Conservation (phyloP, 1,139 yeast species). For the Suhomyces kunorum region DNA sequence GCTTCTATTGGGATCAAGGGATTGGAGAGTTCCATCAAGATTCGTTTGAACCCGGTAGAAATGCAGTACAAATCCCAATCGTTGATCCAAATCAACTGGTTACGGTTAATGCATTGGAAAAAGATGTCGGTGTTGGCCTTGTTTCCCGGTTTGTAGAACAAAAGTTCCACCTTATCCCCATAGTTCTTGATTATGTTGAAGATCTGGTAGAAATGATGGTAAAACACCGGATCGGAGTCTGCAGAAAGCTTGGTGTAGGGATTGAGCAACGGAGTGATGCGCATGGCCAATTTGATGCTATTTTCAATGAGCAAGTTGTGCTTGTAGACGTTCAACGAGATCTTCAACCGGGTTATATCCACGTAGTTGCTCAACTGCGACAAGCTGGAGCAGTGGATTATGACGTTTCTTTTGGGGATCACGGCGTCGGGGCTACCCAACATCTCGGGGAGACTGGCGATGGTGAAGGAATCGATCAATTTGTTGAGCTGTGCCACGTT, state of each 20-base stretch:
- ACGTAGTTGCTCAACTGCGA: slow-evolving; percentile 62
- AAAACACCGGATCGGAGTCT: slow-evolving; percentile 32
- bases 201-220: slow-evolving; percentile 50
- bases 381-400: slow-evolving; percentile 56
- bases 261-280: slow-evolving; percentile 26
- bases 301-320: slow-evolving; percentile 35
- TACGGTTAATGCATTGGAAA: slow-evolving; percentile 54
- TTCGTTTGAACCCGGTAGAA: slow-evolving; percentile 53
- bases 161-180: slow-evolving; percentile 46
- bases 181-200: slow-evolving; percentile 49
- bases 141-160: slow-evolving; percentile 63
- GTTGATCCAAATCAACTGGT: slow-evolving; percentile 56
- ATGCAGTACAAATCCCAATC: slow-evolving; percentile 67
- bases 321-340: slow-evolving; percentile 71
- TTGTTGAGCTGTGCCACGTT: slow-evolving; percentile 32
- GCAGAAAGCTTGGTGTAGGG: slow-evolving; percentile 25
- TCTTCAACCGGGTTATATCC: slow-evolving; percentile 75
- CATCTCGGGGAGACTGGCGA: slow-evolving; percentile 15
- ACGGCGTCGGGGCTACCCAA: slow-evolving; percentile 3
- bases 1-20: slow-evolving; percentile 47
- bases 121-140: slow-evolving; percentile 52
- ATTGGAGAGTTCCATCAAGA: slow-evolving; percentile 45
- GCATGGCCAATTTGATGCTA: slow-evolving; percentile 23
- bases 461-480: slow-evolving; percentile 32
- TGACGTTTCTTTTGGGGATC: slow-evolving; percentile 24